Evolutionary conservation across 371 early-diverging fungal genomes (phyloP).

Genomic region (Phascolomyces articulosus): DNA sequence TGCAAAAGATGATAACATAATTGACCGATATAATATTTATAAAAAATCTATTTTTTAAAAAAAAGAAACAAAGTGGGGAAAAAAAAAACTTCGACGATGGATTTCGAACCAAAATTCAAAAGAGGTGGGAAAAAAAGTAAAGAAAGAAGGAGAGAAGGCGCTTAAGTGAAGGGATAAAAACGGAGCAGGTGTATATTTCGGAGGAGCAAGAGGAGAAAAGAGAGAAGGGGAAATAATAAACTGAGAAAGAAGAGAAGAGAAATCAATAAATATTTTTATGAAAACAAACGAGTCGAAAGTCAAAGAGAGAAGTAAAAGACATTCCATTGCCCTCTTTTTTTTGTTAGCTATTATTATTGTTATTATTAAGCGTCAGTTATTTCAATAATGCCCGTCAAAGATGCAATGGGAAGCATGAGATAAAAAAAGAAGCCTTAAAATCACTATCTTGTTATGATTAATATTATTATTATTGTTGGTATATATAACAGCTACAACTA

Average conservation of each 20-base stretch:
- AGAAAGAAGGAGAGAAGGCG: not conserved
- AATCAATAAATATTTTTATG: constrained; percentile 4
- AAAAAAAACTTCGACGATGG: not conserved
- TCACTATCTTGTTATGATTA: not conserved
- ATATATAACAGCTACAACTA: not conserved
- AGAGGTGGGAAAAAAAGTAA: not conserved
- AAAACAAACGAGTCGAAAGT: not conserved
- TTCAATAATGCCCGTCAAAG: constrained; percentile 11
- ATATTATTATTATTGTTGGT: not conserved
- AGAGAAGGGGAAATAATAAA: not conserved
- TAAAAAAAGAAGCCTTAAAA: too few relatives aligned
- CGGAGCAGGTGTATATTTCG: too few relatives aligned
- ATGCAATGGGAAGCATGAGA: constrained; percentile 5
- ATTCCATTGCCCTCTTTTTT: too few relatives aligned
- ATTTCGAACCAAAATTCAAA: too few relatives aligned
- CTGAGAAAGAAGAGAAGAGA: not conserved
- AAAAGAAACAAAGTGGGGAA: not conserved
- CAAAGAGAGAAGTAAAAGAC: too few relatives aligned
- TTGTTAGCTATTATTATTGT: too few relatives aligned
- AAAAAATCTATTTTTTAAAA: not conserved
- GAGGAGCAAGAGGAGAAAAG: not conserved
- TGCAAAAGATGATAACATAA: constrained; percentile 17
- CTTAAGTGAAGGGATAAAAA: too few relatives aligned
- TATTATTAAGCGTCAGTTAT: too few relatives aligned
- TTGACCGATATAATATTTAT: not conserved